Evolutionary conservation across 768 basidiomycete genomes (phyloP).

Genomic region (Panellus pusillus): DNA sequence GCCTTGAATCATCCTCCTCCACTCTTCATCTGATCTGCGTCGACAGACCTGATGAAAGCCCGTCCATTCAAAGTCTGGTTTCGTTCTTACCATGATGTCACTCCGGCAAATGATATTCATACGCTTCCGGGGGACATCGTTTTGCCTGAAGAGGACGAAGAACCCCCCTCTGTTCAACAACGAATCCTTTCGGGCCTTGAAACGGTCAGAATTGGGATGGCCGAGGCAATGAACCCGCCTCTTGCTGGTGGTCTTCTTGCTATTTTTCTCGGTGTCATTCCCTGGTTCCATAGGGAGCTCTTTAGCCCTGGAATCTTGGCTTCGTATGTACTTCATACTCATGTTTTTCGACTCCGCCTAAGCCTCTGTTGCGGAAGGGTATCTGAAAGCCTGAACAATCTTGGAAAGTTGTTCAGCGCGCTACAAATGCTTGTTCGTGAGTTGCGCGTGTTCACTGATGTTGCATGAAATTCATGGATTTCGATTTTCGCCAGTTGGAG

Average conservation of each 20-base stretch:
- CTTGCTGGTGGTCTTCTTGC: slow-evolving; percentile 17
- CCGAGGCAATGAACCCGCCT: slow-evolving; percentile 13
- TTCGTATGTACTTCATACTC: neutral
- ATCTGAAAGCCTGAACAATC: slow-evolving; percentile 17
- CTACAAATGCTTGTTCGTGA: slow-evolving; percentile 20
- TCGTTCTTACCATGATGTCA: neutral
- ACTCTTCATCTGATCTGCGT: neutral
- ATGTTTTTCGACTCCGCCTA: too few species aligned
- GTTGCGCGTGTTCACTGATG: neutral
- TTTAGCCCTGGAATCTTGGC: slow-evolving; percentile 20
- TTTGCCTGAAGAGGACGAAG: neutral
- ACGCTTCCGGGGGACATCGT: slow-evolving; percentile 5
- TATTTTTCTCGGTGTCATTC: slow-evolving; percentile 12
- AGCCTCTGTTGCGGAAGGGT: neutral
- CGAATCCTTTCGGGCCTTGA: neutral
- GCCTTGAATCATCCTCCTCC: neutral
- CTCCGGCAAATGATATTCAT: slow-evolving; percentile 1
- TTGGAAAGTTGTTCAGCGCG: slow-evolving; percentile 20
- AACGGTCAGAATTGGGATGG: slow-evolving; percentile 2
- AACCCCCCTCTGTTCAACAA: neutral
- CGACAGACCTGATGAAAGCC: slow-evolving; percentile 17
- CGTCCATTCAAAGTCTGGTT: slow-evolving; percentile 1
- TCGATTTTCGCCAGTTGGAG: slow-evolving; percentile 19
- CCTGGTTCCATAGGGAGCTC: slow-evolving; percentile 18
- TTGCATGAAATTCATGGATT: neutral